phyloP scores from a whole-genome alignment of 129 eudicot species.

The Ambrosia trifida region DNA sequence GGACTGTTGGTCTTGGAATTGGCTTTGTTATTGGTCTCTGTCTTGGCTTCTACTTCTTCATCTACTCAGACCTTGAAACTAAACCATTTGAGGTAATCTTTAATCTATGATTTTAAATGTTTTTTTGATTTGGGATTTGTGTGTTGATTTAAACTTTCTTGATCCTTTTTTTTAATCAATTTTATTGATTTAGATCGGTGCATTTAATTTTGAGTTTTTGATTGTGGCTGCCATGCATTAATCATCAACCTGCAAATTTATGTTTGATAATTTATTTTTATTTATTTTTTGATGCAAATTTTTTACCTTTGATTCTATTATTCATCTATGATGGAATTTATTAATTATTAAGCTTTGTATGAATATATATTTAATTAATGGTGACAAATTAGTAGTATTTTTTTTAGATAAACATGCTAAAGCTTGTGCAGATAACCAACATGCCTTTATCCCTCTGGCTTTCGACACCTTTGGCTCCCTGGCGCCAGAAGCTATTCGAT shows the following conservation, averaged over 20 bases:
- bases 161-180: too few relatives aligned
- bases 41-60: conserved; percentile 71
- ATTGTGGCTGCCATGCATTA: conserved; percentile 4
- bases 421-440: too few relatives aligned
- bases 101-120: neutral
- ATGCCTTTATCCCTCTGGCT: too few relatives aligned
- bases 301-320: neutral
- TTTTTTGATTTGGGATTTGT: neutral
- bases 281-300: too few relatives aligned
- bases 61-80: conserved; percentile 55
- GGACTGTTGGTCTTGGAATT: conserved; percentile 59
- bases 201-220: neutral
- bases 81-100: conserved; percentile 50
- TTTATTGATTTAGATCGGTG: too few relatives aligned
- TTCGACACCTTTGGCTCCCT: too few relatives aligned
- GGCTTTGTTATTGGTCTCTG: conserved; percentile 54
- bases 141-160: neutral
- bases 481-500: too few relatives aligned
- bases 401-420: too few relatives aligned
- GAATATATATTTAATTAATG: neutral
- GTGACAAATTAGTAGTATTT: neutral
- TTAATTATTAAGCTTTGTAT: neutral
- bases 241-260: too few relatives aligned
- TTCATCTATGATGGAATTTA: neutral
- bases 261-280: too few relatives aligned